Evolutionary conservation across 306 rosid species (phyloP), one percentile per base, ranked within the genome.

Genomic region (Mimosa bimucronata): DNA sequence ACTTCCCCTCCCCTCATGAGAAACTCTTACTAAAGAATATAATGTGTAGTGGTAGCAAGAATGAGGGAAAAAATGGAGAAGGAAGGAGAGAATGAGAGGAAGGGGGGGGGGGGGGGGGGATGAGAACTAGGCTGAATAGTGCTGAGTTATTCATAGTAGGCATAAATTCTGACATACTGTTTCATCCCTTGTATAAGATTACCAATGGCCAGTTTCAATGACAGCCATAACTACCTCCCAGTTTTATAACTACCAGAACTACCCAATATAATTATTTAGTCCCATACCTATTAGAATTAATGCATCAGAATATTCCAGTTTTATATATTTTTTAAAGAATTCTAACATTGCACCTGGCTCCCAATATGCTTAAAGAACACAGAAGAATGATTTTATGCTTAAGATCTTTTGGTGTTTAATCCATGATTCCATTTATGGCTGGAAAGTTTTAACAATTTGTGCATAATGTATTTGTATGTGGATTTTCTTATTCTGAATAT

Each of bases 401-500:
- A 30, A 18, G 53, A 55, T 50, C 13, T 53, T 53, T 53, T 42
- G 55, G 37, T 38, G 19, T 64, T n/a, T 77, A 48, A 71, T 53
- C 34, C 71, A 55, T n/a, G 71, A 48, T 64, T 53, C n/a, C 75
- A 66, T 77, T 25, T 45, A 26, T 68, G 62, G 23, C 52, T 34
- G 21, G 30, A 52, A 60, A 50, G 13, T n/a, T 67, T 67, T 10
- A 40, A 16, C 15, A 0, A 68, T 62, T 52, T 37, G 34, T 79
- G 41, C 25, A 9, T 34, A n/a, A 60, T 41, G 41, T 40, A 55
- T 44, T 58, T 71, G 25, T 78, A 23, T 65, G 16, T 77, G 64
- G 80, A 44, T 81, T 44, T 45, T 30, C 34, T 81, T 38, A 67
- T 77, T 67, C 61, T 74, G 46, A 50, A 25, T 84, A 55, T 83